Conservation (phyloP, 805 yeast species). For the Candida parachauliodes region DNA sequence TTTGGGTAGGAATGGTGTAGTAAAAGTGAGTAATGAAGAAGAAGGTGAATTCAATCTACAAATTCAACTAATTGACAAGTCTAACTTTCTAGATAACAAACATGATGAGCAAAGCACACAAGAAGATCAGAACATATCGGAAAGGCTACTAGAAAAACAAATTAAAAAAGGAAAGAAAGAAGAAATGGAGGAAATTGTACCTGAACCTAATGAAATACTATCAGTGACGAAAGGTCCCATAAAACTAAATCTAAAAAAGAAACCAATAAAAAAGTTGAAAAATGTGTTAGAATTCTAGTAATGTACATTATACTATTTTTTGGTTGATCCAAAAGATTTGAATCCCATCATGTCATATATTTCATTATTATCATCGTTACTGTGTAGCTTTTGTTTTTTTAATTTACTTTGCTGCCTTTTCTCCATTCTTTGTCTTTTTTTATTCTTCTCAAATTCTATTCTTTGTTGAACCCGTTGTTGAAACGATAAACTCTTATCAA, state of each 20-base stretch:
- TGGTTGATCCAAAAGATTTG: constrained; percentile 49
- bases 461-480: constrained; percentile 39
- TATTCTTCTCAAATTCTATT: constrained; percentile 34
- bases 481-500: constrained; percentile 23
- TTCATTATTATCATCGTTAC: constrained; percentile 15
- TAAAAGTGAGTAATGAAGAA: constrained; percentile 42
- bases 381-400: constrained; percentile 13
- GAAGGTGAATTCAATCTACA: constrained; percentile 36
- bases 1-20: constrained; percentile 53
- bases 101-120: neutral
- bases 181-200: constrained; percentile 1
- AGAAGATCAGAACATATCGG: neutral
- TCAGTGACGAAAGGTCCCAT: constrained; percentile 17
- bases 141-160: constrained; percentile 47
- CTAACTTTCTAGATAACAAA: neutral
- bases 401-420: constrained; percentile 19
- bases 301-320: constrained; percentile 21
- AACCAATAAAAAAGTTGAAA: constrained; percentile 8
- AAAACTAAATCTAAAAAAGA: constrained; percentile 15
- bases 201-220: neutral
- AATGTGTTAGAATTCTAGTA: constrained; percentile 1
- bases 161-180: constrained; percentile 40
- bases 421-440: constrained; percentile 23
- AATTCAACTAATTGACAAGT: constrained; percentile 26
- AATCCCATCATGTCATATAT: constrained; percentile 56